A percentile compares a stretch with the other conserved stretches of the same genome.
Conservation (phyloP, 306 rosid species). For the Citrullus colocynthis region DNA sequence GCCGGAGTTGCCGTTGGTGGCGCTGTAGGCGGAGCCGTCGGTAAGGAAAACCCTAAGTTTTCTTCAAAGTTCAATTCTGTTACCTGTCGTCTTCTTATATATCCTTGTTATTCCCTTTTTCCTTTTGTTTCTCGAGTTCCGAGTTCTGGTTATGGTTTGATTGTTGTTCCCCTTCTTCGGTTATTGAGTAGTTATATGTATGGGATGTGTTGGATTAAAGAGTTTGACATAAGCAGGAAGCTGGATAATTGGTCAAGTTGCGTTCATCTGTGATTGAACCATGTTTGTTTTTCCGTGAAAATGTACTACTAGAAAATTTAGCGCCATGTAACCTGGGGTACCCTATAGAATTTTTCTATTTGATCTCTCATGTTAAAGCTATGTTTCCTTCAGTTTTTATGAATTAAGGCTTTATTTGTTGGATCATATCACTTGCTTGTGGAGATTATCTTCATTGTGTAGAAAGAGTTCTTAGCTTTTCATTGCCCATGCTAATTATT, state of each 20-base stretch:
- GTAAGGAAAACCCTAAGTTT: slow-evolving; percentile 15
- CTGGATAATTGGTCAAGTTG: neutral
- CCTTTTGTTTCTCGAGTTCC: neutral
- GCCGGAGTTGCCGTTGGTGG: slow-evolving; percentile 69
- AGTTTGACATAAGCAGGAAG: neutral
- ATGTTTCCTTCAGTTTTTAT: neutral
- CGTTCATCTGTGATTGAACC: neutral
- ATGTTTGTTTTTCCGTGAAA: neutral
- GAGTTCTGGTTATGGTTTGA: neutral
- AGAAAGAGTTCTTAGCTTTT: neutral
- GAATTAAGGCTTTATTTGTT: neutral
- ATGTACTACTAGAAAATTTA: neutral
- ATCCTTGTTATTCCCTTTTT: neutral
- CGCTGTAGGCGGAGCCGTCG: slow-evolving; percentile 66
- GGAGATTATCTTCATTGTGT: neutral
- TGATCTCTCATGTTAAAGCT: neutral
- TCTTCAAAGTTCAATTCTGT: neutral
- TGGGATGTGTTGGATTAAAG: neutral
- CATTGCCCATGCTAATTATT: neutral
- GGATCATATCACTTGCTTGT: neutral
- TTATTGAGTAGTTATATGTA: neutral
- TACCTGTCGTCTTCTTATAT: neutral
- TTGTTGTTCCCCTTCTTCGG: neutral
- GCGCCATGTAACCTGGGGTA: neutral
- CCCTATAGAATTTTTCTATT: neutral